A percentile compares a stretch with the other conserved stretches of the same genome.
Evolutionary conservation across 208 protist genomes (phyloP).

Genomic region (Crithidia sp.): DNA sequence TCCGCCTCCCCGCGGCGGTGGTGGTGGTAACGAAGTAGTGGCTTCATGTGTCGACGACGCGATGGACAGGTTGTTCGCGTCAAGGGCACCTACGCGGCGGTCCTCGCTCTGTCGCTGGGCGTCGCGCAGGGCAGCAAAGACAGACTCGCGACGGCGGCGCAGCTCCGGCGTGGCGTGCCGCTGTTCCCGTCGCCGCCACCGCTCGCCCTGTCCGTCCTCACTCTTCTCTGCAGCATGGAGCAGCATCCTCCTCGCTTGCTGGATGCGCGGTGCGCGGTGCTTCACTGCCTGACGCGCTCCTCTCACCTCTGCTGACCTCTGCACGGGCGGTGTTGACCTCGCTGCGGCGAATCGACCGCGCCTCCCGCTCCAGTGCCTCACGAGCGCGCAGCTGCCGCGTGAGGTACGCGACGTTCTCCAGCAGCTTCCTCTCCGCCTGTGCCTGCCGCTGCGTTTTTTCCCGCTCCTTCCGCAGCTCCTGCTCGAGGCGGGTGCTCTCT

Average conservation of each 20-base stretch:
- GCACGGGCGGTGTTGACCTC: conserved; percentile 25
- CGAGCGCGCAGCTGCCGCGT: conserved; percentile 46
- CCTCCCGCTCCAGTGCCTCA: conserved; percentile 40
- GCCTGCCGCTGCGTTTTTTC: conserved; percentile 41
- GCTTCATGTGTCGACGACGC: neutral
- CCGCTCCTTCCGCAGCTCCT: conserved; percentile 39
- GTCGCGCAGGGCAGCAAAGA: conserved; percentile 17
- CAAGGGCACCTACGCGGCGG: neutral
- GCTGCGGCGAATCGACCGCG: conserved; percentile 29
- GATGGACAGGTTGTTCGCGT: neutral
- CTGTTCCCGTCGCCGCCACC: neutral
- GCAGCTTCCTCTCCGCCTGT: conserved; percentile 43
- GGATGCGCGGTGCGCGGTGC: neutral
- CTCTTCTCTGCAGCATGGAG: neutral
- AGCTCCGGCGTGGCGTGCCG: conserved; percentile 13
- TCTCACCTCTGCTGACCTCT: conserved; percentile 4
- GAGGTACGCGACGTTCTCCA: conserved; percentile 47
- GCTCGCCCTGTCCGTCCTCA: no score
- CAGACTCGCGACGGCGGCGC: conserved; percentile 10
- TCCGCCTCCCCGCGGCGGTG: neutral
- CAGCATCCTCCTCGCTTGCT: neutral
- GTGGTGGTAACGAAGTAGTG: no score
- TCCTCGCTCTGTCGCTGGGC: neutral
- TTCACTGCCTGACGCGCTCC: conserved; percentile 11
- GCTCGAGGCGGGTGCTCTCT: conserved; percentile 31